Percentiles rank a stretch among this genome's conserved stretches.
Evolutionary conservation across 2,329 filamentous ascomycete genomes (phyloP).

Genomic region (Fusarium caatingaense): DNA sequence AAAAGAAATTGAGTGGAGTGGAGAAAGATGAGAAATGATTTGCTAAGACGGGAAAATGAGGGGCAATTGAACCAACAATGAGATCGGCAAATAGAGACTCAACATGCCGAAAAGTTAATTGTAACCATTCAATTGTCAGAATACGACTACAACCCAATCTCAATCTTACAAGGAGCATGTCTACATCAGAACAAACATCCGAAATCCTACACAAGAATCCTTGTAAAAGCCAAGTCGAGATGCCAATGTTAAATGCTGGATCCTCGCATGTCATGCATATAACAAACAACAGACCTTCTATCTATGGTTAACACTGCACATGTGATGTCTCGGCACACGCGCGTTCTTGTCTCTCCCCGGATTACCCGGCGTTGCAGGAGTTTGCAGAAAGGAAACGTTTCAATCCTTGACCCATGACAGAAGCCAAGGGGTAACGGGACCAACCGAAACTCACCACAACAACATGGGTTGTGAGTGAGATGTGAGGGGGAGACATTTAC

Average conservation of each 20-base stretch:
- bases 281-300: constrained; percentile 17
- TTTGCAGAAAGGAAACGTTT: constrained; percentile 1
- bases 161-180: too few species aligned
- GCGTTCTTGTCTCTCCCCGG: not conserved
- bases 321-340: constrained; percentile 23
- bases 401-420: constrained; percentile 8
- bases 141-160: constrained; percentile 21
- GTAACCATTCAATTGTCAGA: not conserved
- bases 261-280: not conserved
- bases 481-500: too few species aligned
- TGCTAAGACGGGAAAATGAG: constrained; percentile 12
- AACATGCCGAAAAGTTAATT: not conserved
- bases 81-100: not conserved
- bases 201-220: not conserved
- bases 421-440: constrained; percentile 10
- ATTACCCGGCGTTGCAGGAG: constrained; percentile 8
- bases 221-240: constrained; percentile 29
- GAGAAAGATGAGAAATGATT: constrained; percentile 9
- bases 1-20: constrained; percentile 5
- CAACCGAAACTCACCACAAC: not conserved
- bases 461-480: not conserved
- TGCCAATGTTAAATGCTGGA: not conserved
- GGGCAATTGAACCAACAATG: not conserved
- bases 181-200: not conserved
- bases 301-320: constrained; percentile 19